Evolutionary conservation across 768 basidiomycete species (phyloP).

Genomic region (Agrocybe praecox): DNA sequence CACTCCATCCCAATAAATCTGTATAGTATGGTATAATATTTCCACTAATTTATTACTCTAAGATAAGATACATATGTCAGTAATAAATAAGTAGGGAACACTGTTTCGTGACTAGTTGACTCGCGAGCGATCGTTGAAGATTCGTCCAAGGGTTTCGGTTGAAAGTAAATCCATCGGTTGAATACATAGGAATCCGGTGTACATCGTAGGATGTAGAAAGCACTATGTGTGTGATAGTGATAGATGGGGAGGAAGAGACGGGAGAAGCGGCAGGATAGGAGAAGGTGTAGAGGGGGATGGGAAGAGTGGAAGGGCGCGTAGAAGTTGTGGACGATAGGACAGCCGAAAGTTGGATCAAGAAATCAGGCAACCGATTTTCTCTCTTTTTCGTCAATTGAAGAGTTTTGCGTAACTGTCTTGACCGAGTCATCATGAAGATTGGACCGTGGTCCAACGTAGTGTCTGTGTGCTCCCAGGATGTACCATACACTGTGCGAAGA

Average conservation of each 20-base stretch:
- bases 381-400: neutral
- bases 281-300: too few relatives aligned
- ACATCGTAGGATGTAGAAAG: too few relatives aligned
- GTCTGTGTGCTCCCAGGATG: slow-evolving; percentile 49
- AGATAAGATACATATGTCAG: neutral
- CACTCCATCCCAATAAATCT: too few relatives aligned
- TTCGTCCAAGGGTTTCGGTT: neutral
- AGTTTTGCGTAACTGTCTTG: slow-evolving; percentile 13
- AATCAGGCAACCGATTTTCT: neutral
- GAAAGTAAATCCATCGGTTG: neutral
- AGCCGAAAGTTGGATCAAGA: neutral
- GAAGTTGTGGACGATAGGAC: neutral
- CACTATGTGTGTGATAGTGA: too few relatives aligned
- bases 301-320: neutral
- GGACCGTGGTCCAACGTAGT: slow-evolving; percentile 62
- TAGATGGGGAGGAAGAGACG: too few relatives aligned
- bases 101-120: neutral
- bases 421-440: slow-evolving; percentile 40
- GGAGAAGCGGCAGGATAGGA: too few relatives aligned
- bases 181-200: neutral
- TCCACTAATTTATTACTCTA: neutral
- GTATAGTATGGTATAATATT: neutral
- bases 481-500: slow-evolving; percentile 49
- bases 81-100: neutral
- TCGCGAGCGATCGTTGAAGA: neutral